Conservation (phyloP, 768 basidiomycete genomes). For the Tephrocybe sp. region DNA sequence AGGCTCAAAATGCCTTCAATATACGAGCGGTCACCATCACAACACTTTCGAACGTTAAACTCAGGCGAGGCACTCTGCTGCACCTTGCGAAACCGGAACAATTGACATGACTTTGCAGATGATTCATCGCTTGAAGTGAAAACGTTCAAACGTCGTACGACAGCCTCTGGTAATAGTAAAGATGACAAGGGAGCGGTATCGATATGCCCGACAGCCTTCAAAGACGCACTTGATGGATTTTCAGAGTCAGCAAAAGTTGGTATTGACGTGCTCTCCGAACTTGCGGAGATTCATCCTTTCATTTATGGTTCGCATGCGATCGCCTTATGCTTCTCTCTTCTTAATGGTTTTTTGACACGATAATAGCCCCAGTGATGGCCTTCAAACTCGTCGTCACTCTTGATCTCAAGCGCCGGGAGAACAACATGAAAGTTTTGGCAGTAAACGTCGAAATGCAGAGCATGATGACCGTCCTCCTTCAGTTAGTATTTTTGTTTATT, state of each 20-base stretch:
- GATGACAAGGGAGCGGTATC: background rate
- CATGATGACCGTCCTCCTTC: background rate
- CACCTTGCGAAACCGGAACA: too few relatives aligned
- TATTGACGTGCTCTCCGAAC: background rate
- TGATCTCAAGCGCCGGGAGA: background rate
- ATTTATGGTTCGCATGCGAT: background rate
- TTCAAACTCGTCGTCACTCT: background rate
- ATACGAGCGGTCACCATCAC: too few relatives aligned
- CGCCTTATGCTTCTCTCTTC: background rate
- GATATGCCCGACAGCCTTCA: background rate
- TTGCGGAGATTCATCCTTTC: background rate
- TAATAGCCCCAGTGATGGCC: background rate
- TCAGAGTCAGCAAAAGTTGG: background rate
- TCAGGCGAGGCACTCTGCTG: too few relatives aligned
- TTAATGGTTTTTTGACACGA: background rate
- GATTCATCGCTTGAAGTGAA: too few relatives aligned
- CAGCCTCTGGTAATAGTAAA: background rate
- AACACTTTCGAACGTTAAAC: too few relatives aligned
- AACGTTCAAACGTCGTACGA: background rate
- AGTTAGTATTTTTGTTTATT: too few relatives aligned
- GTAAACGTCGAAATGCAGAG: background rate
- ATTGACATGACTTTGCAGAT: too few relatives aligned
- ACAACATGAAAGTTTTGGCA: background rate
- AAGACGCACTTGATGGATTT: background rate
- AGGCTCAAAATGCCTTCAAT: too few relatives aligned